Evolutionary conservation across 2,329 filamentous ascomycete species (phyloP).

Genomic region (Aspergillus calidoustus): DNA sequence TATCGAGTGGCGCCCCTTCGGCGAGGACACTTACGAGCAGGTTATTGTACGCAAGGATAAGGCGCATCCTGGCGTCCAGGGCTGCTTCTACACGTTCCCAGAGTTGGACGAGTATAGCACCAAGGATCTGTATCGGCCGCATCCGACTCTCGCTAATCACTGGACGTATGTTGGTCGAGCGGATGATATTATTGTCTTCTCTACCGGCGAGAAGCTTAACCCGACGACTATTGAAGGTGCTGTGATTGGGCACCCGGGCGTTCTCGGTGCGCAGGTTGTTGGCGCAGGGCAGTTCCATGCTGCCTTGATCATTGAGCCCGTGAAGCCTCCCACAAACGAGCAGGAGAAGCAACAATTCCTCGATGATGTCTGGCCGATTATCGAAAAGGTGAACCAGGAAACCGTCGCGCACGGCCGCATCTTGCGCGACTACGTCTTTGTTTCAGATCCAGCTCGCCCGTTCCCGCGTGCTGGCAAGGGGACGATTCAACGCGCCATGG

Average conservation of each 20-base stretch:
- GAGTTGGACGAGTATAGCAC: constrained; percentile 32
- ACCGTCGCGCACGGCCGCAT: constrained; percentile 12
- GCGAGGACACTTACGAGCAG: constrained; percentile 39
- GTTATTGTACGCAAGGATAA: constrained; percentile 40
- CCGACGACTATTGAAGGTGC: constrained; percentile 23
- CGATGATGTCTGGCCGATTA: constrained; percentile 15
- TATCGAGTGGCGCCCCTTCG: constrained; percentile 28
- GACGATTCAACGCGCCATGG: constrained; percentile 10
- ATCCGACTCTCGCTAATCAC: constrained; percentile 28
- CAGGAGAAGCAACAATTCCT: constrained; percentile 9
- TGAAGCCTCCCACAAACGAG: neutral
- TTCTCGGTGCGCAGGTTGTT: constrained; percentile 23
- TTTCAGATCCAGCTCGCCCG: constrained; percentile 2
- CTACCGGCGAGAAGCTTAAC: constrained; percentile 28
- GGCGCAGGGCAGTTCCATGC: constrained; percentile 25
- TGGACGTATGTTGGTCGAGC: constrained; percentile 30
- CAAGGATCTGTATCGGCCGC: constrained; percentile 25
- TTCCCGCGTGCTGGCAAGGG: constrained; percentile 16
- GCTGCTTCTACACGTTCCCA: constrained; percentile 36
- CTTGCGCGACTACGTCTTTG: constrained; percentile 6
- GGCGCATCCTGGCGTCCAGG: constrained; percentile 27
- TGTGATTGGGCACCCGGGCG: constrained; percentile 22
- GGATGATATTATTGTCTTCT: constrained; percentile 32
- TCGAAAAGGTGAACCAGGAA: constrained; percentile 12
- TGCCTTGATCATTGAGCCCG: constrained; percentile 23